Evolutionary conservation across 768 basidiomycete species (phyloP), one percentile per base, ranked within the genome.

Genomic region (Mycena leptocephala): DNA sequence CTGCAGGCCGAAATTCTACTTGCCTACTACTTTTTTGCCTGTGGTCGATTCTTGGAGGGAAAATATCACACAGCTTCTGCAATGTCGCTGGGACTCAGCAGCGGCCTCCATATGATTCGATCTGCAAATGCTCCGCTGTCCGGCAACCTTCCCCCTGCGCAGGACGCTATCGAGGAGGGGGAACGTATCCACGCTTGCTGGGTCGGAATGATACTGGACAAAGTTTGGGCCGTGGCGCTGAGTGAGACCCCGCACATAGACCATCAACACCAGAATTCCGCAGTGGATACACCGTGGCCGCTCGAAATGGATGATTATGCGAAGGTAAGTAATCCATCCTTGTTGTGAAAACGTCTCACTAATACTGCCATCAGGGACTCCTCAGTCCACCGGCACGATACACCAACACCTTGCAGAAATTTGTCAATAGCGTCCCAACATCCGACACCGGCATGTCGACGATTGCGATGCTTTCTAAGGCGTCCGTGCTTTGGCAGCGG

Each of bases 1-100:
- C 83, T 92, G 22, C 91, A 92, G 77, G 85, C 89, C 1, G 89
- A 93, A 69, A 84, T 93, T 9, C 85, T 94, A 20, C 86, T 94
- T 32, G 84, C 90, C 3, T 86, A 86, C 66, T 93, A 91, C 78
- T 90, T 93, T 81, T 90, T 92, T 74, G 83, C 87, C 24, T 84
- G 85, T 32, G 91, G 89, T 26, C 85, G 91, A 28, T 81, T 87
- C 18, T 82, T 92, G 9, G 92, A 88, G 72, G 87, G 84, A 11
- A 83, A 84, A 66, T 87, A 87, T 74, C 68, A 90, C 83, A 74
- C 89, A 79, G 62, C 85, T 72, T 81, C 83, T 8, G 87, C 86
- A 1, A 81, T 85, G 7, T 85, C 87, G 0, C 82, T 86, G 4
- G 79, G 79, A 1, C 75, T 87, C 46, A 83, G 86, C 48, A 80